phyloP scores from a whole-genome alignment of 306 rosid genomes.

The Vachellia pachyceras region DNA sequence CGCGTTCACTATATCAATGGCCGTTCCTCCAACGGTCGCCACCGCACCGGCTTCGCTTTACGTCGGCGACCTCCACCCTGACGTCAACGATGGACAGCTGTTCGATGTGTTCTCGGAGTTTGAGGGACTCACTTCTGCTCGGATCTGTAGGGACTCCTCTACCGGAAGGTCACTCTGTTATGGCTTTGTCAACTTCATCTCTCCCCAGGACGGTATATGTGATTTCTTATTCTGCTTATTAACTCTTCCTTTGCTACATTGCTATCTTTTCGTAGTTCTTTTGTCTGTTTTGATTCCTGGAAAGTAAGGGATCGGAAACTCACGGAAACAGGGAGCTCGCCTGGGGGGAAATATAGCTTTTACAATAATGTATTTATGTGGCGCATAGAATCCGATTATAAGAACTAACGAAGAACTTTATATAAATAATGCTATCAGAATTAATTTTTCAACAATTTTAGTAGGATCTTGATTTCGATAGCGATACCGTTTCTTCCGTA shows the following conservation, averaged over 20 bases:
- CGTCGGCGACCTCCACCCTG: conserved; percentile 68
- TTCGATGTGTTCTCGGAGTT: conserved; percentile 48
- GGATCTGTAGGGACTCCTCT: conserved; percentile 54
- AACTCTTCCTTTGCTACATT: neutral
- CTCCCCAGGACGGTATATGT: conserved; percentile 51
- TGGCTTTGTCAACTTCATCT: conserved; percentile 61
- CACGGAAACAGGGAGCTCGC: neutral
- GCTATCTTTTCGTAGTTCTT: neutral
- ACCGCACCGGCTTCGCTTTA: conserved; percentile 48
- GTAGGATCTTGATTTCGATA: neutral
- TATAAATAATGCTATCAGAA: neutral
- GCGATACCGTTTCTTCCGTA: neutral
- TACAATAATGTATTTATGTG: neutral
- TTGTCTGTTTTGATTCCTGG: neutral
- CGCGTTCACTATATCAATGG: conserved; percentile 44
- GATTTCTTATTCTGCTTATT: neutral
- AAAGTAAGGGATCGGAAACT: neutral
- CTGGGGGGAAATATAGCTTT: neutral
- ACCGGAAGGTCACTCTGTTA: conserved; percentile 62
- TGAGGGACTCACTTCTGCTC: conserved; percentile 48
- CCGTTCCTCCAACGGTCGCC: conserved; percentile 39
- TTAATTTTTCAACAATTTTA: neutral
- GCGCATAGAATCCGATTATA: neutral
- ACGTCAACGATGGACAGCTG: conserved; percentile 51
- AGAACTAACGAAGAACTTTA: neutral